Base-by-base conservation (phyloP, 768 basidiomycete species). In the Leucogyrophana mollusca region DNA sequence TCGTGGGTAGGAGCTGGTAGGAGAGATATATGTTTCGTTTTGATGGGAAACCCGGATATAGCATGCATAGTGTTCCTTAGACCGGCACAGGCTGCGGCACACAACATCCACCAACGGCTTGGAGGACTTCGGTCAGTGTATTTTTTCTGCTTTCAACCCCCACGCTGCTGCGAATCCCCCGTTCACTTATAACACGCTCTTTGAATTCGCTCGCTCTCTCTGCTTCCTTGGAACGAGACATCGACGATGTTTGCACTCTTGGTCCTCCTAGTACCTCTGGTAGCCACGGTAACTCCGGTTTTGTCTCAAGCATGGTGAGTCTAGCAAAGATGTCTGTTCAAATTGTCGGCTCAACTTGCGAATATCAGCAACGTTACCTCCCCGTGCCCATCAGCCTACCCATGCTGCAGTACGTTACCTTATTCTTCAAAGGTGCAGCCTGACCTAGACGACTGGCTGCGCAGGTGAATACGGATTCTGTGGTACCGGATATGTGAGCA, bases 401-500 rank as follows among this genome's bases (percentile, higher is more conserved):
- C 74, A 18, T 76, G 74, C 52, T 76, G 74, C 61, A 74, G 73
- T 74, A 45, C 55, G 72, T 60, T 34, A 45, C 32, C 20, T 13
- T 24, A n/a, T 5, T 40, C 14, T 16, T 50, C 20, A 25, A 18
- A 9, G 13, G 13, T 30, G 40, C 40, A 25, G 27, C 36, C 38
- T 40, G 20, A 39, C 42, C 39, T n/a, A n/a, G n/a, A n/a, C n/a
- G n/a, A n/a, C n/a, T n/a, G n/a, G 32, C 3, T 24, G 32, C 11
- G 27, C 36, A 74, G 77, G 79, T 49, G 71, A 76, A 57, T 82
- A 74, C 46, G 79, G 80, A 8, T 82, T 73, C 56, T 81, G 79
- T 53, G 78, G 79, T 14, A 57, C 57, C 27, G 70, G 70, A 35
- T 56, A 59, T 38, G 73, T 76, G 36, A 45, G 71, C 58, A 18